These are phyloP conservation scores for Vitrella brassicaformis DNA, from an alignment of 73 alveolate genomes.

Conservation along the genomic window DNA sequence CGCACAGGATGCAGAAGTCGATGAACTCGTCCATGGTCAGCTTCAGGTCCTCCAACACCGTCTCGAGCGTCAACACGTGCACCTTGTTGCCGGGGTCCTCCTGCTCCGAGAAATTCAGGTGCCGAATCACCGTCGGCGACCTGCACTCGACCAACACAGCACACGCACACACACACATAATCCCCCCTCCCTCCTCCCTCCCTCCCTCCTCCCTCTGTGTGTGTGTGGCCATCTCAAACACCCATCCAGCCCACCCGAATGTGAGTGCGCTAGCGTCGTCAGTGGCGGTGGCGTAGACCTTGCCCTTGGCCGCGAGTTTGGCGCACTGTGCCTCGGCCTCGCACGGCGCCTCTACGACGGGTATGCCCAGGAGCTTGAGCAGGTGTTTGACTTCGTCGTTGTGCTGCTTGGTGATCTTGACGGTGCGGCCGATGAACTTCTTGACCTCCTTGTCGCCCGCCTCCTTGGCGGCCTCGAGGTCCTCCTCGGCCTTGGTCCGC, in stretches of 20 bases:
- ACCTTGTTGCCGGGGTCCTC: not conserved
- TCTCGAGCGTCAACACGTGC: not conserved
- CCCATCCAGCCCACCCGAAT: too few species aligned
- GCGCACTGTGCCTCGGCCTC: conserved; percentile 94
- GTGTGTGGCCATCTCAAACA: too few species aligned
- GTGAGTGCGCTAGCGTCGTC: conserved; percentile 89
- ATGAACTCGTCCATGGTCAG: conserved; percentile 61
- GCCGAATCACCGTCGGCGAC: too few species aligned
- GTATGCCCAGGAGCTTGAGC: conserved; percentile 56
- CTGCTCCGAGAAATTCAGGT: not conserved
- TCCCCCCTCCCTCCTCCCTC: too few species aligned
- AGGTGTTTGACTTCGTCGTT: conserved; percentile 62
- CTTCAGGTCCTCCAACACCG: conserved; percentile 13
- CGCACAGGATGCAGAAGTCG: conserved; percentile 67
- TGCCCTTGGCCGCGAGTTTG: conserved; percentile 53
- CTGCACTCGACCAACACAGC: too few species aligned
- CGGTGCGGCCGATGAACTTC: conserved; percentile 65
- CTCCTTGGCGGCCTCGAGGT: conserved; percentile 60
- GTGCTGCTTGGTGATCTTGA: conserved; percentile 50
- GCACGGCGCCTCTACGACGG: conserved; percentile 79
- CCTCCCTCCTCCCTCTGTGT: too few species aligned
- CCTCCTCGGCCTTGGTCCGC: conserved; percentile 56
- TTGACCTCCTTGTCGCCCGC: conserved; percentile 66
- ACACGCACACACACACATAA: too few species aligned
- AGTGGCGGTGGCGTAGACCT: conserved; percentile 74